phyloP scores from a whole-genome alignment of 352 stramenopile species.

The Phytophthora parvispora region DNA sequence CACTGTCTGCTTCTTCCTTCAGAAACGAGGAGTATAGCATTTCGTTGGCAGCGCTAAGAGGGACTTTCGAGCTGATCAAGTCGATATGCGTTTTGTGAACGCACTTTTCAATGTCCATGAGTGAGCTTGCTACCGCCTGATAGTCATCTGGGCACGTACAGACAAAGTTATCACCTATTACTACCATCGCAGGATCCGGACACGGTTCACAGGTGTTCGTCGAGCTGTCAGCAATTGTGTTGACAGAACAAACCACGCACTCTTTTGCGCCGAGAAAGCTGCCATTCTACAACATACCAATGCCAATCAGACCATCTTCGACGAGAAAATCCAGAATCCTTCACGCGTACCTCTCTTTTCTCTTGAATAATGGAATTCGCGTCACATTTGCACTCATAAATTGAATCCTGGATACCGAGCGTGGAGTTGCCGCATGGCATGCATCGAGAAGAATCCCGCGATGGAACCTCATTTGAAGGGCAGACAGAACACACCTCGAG shows the following conservation, averaged over 20 bases:
- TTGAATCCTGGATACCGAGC: constrained; percentile 37
- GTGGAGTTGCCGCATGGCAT: constrained; percentile 75
- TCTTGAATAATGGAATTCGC: constrained; percentile 63
- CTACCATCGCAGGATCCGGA: constrained; percentile 82
- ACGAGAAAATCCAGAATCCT: background rate
- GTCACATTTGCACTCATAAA: constrained; percentile 62
- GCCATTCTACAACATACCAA: constrained; percentile 47
- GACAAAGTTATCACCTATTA: constrained; percentile 30
- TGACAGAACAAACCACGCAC: constrained; percentile 63
- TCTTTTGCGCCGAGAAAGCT: constrained; percentile 66
- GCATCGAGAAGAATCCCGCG: constrained; percentile 52
- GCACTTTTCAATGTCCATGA: constrained; percentile 48
- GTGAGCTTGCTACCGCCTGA: constrained; percentile 55
- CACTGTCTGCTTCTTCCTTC: constrained; percentile 42
- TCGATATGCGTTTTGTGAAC: constrained; percentile 53
- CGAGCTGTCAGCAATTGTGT: constrained; percentile 38
- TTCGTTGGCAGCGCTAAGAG: constrained; percentile 37
- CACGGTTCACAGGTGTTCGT: constrained; percentile 76
- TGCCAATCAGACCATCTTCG: constrained; percentile 1
- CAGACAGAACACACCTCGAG: constrained; percentile 54
- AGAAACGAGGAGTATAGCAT: constrained; percentile 59
- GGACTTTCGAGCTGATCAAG: constrained; percentile 65
- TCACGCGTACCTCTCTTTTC: constrained; percentile 44
- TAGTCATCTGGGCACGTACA: constrained; percentile 82
- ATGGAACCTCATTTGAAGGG: constrained; percentile 44